These are phyloP conservation scores for Ettlia oleoabundans DNA, from an alignment of 139 green algal species.

Conservation along the genomic window DNA sequence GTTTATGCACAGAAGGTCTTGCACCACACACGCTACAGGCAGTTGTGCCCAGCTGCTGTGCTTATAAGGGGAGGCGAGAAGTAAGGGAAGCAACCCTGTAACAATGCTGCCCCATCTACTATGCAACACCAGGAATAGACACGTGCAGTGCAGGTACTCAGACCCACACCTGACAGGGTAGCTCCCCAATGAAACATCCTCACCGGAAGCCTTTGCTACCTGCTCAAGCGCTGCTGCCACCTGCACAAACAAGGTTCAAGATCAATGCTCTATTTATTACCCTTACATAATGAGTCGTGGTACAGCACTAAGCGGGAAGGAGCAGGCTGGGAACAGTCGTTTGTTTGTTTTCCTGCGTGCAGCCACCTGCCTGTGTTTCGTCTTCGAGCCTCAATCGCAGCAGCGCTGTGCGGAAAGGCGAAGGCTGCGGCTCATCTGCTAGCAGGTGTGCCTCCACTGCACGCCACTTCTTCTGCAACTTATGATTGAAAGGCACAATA, in stretches of 20 bases:
- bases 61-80: too few relatives aligned
- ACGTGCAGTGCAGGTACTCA: background rate
- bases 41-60: too few relatives aligned
- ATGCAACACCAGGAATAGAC: too few relatives aligned
- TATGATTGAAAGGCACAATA: too few relatives aligned
- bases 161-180: slow-evolving; percentile 58
- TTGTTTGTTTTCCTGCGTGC: too few relatives aligned
- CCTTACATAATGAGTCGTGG: background rate
- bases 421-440: slow-evolving; percentile 29
- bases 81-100: too few relatives aligned
- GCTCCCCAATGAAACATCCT: slow-evolving; percentile 63
- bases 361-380: slow-evolving; percentile 30
- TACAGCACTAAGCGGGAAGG: too few relatives aligned
- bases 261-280: too few relatives aligned
- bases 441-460: slow-evolving; percentile 59
- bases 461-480: slow-evolving; percentile 15
- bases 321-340: too few relatives aligned
- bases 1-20: too few relatives aligned
- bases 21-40: too few relatives aligned
- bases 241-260: background rate
- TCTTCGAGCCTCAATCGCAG: slow-evolving; percentile 52
- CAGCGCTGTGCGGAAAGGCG: slow-evolving; percentile 68
- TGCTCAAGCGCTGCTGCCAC: slow-evolving; percentile 62
- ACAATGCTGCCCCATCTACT: too few relatives aligned
- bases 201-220: slow-evolving; percentile 47